phyloP scores from a whole-genome alignment of 305 asterid genomes.

The Euphrasia arctica region DNA sequence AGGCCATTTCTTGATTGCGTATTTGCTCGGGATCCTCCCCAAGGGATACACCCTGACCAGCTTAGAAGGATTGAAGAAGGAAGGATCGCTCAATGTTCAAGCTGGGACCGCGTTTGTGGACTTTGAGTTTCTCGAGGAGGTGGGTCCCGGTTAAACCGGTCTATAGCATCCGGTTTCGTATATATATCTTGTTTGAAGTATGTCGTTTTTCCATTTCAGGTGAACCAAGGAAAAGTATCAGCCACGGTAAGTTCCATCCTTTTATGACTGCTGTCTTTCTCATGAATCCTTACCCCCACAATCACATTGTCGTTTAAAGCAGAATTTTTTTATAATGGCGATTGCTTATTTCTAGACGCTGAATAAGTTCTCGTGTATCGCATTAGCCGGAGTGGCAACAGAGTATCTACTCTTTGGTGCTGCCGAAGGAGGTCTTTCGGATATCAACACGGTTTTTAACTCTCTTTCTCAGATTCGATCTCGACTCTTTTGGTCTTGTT shows the following conservation, averaged over 20 bases:
- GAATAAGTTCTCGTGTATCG: constrained; percentile 85
- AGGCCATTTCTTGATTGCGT: constrained; percentile 93
- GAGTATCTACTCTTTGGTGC: constrained; percentile 81
- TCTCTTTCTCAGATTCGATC: constrained; percentile 11
- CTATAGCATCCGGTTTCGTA: not conserved
- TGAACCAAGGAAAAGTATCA: constrained; percentile 78
- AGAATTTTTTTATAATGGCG: not conserved
- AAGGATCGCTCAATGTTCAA: constrained; percentile 90
- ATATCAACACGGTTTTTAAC: constrained; percentile 59
- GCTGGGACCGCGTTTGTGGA: constrained; percentile 97
- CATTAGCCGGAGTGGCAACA: constrained; percentile 92
- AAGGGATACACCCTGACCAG: constrained; percentile 76
- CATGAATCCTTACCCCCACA: not conserved
- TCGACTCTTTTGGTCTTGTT: constrained; percentile 13
- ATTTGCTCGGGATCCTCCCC: constrained; percentile 86
- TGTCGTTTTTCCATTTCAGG: constrained; percentile 42
- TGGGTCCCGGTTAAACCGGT: constrained; percentile 39
- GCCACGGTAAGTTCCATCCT: constrained; percentile 47
- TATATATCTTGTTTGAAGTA: not conserved
- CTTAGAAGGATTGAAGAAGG: constrained; percentile 79
- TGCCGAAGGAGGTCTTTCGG: constrained; percentile 94
- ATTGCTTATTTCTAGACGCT: constrained; percentile 53
- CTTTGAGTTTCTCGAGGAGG: constrained; percentile 88
- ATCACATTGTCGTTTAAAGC: not conserved
- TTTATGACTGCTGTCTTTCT: not conserved